Conservation (phyloP, 225 moss, liverwort and hornwort genomes). For the Polytrichum commune region DNA sequence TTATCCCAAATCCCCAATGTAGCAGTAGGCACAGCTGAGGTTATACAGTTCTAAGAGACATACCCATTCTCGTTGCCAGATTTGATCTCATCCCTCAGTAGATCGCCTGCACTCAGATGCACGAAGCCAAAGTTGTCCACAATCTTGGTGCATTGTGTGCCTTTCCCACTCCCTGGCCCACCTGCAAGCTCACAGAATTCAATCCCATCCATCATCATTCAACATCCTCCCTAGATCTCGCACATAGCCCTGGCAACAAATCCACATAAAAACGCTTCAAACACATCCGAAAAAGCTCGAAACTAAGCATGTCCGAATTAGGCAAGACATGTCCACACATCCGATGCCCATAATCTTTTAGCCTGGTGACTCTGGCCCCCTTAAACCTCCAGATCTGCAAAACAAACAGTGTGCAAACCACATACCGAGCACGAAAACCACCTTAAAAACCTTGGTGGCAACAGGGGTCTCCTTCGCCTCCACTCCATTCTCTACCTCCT, state of each 20-base stretch:
- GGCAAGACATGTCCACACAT: neutral
- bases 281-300: too few relatives aligned
- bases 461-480: neutral
- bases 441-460: conserved; percentile 34
- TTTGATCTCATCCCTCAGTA: conserved; percentile 86
- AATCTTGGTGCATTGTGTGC: conserved; percentile 85
- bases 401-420: neutral
- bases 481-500: conserved; percentile 3
- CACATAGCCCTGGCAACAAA: neutral
- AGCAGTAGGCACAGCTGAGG: neutral
- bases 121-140: conserved; percentile 79
- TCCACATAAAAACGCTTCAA: neutral
- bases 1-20: neutral
- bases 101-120: conserved; percentile 90
- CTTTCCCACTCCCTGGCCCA: conserved; percentile 97
- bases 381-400: too few relatives aligned
- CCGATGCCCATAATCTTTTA: too few relatives aligned
- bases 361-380: too few relatives aligned
- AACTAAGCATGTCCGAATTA: neutral
- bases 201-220: neutral
- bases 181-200: conserved; percentile 39
- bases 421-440: conserved; percentile 52
- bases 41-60: neutral
- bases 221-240: neutral
- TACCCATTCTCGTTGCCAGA: conserved; percentile 91